Conservation (phyloP, 305 asterid species). For the Fraxinus albicans region DNA sequence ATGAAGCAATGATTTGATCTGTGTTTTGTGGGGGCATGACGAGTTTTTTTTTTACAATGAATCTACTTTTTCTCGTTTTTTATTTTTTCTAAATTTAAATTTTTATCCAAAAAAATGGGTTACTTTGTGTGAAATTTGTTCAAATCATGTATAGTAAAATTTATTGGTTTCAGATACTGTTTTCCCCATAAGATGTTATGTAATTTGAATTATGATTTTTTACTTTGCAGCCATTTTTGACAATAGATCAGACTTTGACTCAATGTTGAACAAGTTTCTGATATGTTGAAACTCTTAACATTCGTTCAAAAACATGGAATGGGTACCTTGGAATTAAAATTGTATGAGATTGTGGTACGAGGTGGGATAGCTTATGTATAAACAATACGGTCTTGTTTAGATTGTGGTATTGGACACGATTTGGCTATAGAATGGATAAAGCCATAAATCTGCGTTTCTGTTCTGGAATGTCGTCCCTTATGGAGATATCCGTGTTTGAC, state of each 20-base stretch:
- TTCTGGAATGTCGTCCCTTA: neutral
- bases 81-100: neutral
- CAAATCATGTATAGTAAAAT: neutral
- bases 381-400: neutral
- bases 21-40: constrained; percentile 10
- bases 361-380: neutral
- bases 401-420: neutral
- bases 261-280: neutral
- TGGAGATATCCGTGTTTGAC: neutral
- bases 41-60: neutral
- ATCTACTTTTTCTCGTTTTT: neutral
- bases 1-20: constrained; percentile 23
- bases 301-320: neutral
- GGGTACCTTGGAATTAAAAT: neutral
- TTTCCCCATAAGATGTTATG: neutral
- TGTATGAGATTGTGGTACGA: neutral
- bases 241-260: neutral
- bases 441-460: neutral
- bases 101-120: neutral
- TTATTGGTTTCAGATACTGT: neutral
- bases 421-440: neutral
- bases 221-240: neutral
- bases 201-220: neutral
- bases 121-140: neutral
- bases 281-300: neutral